Base-by-base conservation (phyloP, 805 yeast genomes). In the Tetrapisispora nanseiensis region DNA sequence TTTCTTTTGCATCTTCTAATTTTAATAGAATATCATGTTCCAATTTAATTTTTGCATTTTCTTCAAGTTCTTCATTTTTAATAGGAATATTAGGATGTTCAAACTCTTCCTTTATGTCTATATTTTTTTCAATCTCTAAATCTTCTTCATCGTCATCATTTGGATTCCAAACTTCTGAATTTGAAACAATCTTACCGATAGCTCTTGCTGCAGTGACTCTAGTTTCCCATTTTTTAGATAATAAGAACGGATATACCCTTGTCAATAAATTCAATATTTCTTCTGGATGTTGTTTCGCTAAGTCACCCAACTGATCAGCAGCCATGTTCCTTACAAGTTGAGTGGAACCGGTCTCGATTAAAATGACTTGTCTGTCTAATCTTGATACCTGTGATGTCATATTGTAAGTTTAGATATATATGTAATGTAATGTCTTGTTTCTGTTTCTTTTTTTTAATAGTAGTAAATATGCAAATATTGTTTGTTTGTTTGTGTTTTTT, bases 181-280 rank as follows among this genome's bases (percentile, higher is more conserved):
- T 80, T 34, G 77, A 75, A 3, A 87, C 90, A 23, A 92, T 87
- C 3, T 95, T 95, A 8, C 97, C 97, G 51, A 92, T 75, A 0
- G 98, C 97, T 42, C 86, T 69, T 1, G 97, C 96, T 1, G 99
- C 92, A 1, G 97, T 80, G 1, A 84, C 81, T 59, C 99, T 74
- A 0, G 98, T 89, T 61, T 92, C 99, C 99, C 99, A 92, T 63
- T 81, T 86, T 44, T 70, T 73, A 21, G 86, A 78, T 54, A 78
- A 75, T 45, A 92, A 69, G 59, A 79, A 92, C 0, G 99, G 97
- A 53, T 87, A 86, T 1, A 92, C 95, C 45, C 97, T 72, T 13
- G 95, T 86, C 27, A 92, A 66, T 33, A 92, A 66, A 44, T 82
- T 82, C 41, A 86, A 70, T 18, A 85, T 76, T 54, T 92, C 97